These are phyloP conservation scores for Scytalidium sp. DNA, from an alignment of 2,329 filamentous ascomycete species.

Conservation along the genomic window DNA sequence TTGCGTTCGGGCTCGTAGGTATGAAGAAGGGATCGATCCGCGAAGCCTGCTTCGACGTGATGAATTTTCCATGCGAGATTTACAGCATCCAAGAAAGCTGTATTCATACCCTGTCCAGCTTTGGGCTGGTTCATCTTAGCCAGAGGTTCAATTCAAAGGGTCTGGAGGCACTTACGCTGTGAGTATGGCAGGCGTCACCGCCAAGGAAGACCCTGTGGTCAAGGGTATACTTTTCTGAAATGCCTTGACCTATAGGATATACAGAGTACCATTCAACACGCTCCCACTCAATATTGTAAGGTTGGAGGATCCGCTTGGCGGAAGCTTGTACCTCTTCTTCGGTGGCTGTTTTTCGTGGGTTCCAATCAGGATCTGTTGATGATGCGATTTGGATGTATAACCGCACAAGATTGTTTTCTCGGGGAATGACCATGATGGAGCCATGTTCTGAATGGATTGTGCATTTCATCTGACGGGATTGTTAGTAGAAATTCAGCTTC, in stretches of 20 bases:
- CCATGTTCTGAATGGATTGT: constrained; percentile 73
- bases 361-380: constrained; percentile 58
- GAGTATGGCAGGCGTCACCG: constrained; percentile 77
- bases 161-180: constrained; percentile 53
- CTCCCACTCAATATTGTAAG: constrained; percentile 67
- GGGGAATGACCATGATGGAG: constrained; percentile 77
- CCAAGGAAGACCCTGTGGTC: constrained; percentile 71
- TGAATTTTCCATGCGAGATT: constrained; percentile 98
- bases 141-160: constrained; percentile 38
- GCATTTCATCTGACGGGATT: constrained; percentile 57
- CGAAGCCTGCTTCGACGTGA: constrained; percentile 80
- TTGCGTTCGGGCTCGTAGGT: constrained; percentile 89
- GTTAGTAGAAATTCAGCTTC: constrained; percentile 38
- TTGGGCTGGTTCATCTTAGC: constrained; percentile 65
- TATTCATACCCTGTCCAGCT: constrained; percentile 79
- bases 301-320: constrained; percentile 62
- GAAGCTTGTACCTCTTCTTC: constrained; percentile 61
- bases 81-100: constrained; percentile 74
- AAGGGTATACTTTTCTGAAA: constrained; percentile 64
- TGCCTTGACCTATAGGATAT: constrained; percentile 74
- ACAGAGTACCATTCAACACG: constrained; percentile 72
- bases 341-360: constrained; percentile 61
- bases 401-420: constrained; percentile 66
- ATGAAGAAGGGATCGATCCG: constrained; percentile 68
- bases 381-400: constrained; percentile 68